phyloP scores from a whole-genome alignment of 2,329 filamentous ascomycete species.

The Pseudogymnoascus sp. region DNA sequence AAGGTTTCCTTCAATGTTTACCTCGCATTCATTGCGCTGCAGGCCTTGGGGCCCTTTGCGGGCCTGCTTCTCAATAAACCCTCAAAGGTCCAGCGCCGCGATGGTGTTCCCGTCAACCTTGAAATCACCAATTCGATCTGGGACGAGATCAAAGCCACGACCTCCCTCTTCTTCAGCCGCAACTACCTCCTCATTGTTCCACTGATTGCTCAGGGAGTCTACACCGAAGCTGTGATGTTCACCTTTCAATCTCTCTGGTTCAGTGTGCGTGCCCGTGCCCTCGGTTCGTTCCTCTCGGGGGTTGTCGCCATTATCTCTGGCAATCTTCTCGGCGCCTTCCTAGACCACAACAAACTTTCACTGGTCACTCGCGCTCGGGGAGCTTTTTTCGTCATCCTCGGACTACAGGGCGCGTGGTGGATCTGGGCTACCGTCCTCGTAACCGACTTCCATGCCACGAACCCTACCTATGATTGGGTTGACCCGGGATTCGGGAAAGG shows the following conservation, averaged over 20 bases:
- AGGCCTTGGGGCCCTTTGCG: slow-evolving; percentile 55
- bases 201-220: slow-evolving; percentile 63
- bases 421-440: slow-evolving; percentile 60
- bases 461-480: slow-evolving; percentile 58
- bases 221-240: slow-evolving; percentile 63
- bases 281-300: slow-evolving; percentile 63
- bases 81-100: slow-evolving; percentile 52
- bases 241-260: slow-evolving; percentile 64
- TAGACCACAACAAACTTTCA: slow-evolving; percentile 19
- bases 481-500: slow-evolving; percentile 54
- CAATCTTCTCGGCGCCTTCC: slow-evolving; percentile 48
- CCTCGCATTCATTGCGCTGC: slow-evolving; percentile 61
- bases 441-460: slow-evolving; percentile 46
- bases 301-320: slow-evolving; percentile 57
- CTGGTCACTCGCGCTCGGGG: slow-evolving; percentile 21
- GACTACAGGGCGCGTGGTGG: slow-evolving; percentile 61
- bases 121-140: slow-evolving; percentile 46
- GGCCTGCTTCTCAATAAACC: slow-evolving; percentile 55
- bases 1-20: slow-evolving; percentile 63
- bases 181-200: slow-evolving; percentile 57
- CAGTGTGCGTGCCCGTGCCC: slow-evolving; percentile 56
- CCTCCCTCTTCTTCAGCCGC: slow-evolving; percentile 48
- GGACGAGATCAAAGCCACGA: slow-evolving; percentile 51
- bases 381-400: slow-evolving; percentile 23
- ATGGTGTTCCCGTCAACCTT: slow-evolving; percentile 54